Percentiles rank a stretch among this genome's conserved stretches.
These are phyloP conservation scores for Saccharomyces hybrid DNA, from an alignment of 1,139 yeast species.

Conservation along the genomic window DNA sequence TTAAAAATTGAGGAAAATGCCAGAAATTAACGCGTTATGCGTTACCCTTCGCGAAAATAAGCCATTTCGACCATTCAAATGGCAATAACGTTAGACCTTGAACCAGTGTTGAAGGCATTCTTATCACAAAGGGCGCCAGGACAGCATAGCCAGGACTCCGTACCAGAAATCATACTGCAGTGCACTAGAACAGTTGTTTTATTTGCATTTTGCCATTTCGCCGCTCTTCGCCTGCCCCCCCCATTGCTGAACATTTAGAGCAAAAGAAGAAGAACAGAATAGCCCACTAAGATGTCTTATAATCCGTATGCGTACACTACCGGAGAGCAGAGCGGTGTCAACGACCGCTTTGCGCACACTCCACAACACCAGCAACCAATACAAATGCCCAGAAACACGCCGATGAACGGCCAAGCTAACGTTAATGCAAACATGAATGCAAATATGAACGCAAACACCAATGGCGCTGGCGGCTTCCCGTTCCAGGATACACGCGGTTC, in stretches of 20 bases:
- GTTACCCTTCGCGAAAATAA: background rate
- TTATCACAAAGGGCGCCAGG: background rate
- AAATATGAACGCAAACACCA: constrained; percentile 1
- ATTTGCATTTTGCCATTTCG: background rate
- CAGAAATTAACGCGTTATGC: background rate
- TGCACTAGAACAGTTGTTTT: background rate
- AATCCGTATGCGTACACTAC: constrained; percentile 34
- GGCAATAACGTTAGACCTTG: background rate
- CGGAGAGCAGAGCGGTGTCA: constrained; percentile 13
- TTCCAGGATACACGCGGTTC: constrained; percentile 76
- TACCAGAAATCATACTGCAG: background rate
- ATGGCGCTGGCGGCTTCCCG: constrained; percentile 11
- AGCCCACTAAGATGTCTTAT: constrained; percentile 29
- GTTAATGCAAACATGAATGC: constrained; percentile 1
- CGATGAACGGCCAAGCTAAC: background rate
- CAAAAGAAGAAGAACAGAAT: constrained; percentile 2
- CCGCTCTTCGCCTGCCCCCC: background rate
- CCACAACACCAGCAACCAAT: constrained; percentile 25
- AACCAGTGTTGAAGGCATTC: background rate
- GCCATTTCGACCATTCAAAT: background rate
- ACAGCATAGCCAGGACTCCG: background rate
- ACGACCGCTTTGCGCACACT: constrained; percentile 16
- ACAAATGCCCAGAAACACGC: constrained; percentile 6
- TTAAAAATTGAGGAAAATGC: background rate
- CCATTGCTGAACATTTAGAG: constrained; percentile 20